Evolutionary conservation across 2,329 filamentous ascomycete species (phyloP).

Genomic region (Blastomyces silverae): DNA sequence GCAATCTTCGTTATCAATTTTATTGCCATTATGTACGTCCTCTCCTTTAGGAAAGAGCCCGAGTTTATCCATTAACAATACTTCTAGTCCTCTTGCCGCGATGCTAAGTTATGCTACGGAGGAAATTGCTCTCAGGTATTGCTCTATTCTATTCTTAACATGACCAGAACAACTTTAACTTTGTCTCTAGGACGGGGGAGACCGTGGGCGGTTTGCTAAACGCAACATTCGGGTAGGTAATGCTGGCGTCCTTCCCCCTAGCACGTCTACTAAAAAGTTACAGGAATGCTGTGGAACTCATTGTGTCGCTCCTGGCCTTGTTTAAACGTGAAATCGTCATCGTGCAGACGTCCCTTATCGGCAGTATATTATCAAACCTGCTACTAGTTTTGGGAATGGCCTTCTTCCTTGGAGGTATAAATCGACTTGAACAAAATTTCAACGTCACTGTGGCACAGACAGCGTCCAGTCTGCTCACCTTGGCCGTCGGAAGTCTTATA

Average conservation of each 20-base stretch:
- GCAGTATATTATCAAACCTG: constrained; percentile 84
- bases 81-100: constrained; percentile 61
- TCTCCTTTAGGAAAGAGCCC: neutral
- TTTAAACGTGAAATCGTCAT: constrained; percentile 68
- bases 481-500: constrained; percentile 74
- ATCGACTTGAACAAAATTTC: constrained; percentile 76
- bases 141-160: neutral
- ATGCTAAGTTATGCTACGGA: constrained; percentile 86
- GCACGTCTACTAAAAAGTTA: constrained; percentile 10
- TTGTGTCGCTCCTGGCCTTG: constrained; percentile 79
- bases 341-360: constrained; percentile 86
- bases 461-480: constrained; percentile 69
- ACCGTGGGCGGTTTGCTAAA: constrained; percentile 84
- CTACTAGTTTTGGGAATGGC: constrained; percentile 85
- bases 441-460: constrained; percentile 90
- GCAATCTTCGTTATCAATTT: constrained; percentile 85
- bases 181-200: constrained; percentile 56
- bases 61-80: neutral
- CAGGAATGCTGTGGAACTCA: constrained; percentile 79
- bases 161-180: constrained; percentile 23
- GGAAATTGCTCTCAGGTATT: constrained; percentile 60
- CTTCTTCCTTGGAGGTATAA: constrained; percentile 80
- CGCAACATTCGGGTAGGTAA: constrained; percentile 64
- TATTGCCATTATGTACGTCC: constrained; percentile 65
- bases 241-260: neutral